A percentile compares a stretch with the other conserved stretches of the same genome.
Conservation (phyloP, 225 moss, liverwort and hornwort species). For the Ulota crispa region DNA sequence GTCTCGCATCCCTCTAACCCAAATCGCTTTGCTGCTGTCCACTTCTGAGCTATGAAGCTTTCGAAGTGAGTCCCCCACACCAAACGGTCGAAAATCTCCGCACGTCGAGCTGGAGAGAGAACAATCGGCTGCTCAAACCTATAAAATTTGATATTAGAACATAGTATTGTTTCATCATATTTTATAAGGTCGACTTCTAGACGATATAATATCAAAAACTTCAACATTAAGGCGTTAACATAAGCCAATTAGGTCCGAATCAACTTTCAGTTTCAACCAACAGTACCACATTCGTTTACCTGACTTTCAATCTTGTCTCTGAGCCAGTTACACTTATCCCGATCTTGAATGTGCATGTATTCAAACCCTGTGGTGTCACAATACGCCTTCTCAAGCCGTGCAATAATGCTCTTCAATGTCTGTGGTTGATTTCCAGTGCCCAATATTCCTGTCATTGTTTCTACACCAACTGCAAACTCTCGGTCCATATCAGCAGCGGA, state of each 20-base stretch:
- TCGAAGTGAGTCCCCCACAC: constrained; percentile 87
- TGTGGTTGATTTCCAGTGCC: constrained; percentile 71
- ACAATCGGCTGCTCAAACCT: constrained; percentile 33
- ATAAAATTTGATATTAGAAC: constrained; percentile 11
- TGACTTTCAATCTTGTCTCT: constrained; percentile 88
- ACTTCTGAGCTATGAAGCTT: constrained; percentile 84
- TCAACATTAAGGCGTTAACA: not conserved
- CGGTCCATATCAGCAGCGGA: constrained; percentile 76
- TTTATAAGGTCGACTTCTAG: not conserved
- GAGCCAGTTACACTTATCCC: constrained; percentile 94
- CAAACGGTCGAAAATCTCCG: constrained; percentile 82
- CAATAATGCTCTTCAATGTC: constrained; percentile 68
- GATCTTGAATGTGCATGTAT: constrained; percentile 92
- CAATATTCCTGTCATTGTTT: constrained; percentile 84
- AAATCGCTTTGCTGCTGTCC: constrained; percentile 86
- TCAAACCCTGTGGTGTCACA: constrained; percentile 89
- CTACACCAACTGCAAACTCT: constrained; percentile 87
- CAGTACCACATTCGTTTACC: constrained; percentile 18
- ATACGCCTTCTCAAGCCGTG: constrained; percentile 77
- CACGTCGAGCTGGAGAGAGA: constrained; percentile 62
- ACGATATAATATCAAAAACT: not conserved
- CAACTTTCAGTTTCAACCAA: not conserved
- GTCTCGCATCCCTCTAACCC: constrained; percentile 94
- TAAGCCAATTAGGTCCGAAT: not conserved
- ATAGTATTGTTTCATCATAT: not conserved